phyloP scores from a whole-genome alignment of 2,329 filamentous ascomycete genomes.

The Claviceps sp. region DNA sequence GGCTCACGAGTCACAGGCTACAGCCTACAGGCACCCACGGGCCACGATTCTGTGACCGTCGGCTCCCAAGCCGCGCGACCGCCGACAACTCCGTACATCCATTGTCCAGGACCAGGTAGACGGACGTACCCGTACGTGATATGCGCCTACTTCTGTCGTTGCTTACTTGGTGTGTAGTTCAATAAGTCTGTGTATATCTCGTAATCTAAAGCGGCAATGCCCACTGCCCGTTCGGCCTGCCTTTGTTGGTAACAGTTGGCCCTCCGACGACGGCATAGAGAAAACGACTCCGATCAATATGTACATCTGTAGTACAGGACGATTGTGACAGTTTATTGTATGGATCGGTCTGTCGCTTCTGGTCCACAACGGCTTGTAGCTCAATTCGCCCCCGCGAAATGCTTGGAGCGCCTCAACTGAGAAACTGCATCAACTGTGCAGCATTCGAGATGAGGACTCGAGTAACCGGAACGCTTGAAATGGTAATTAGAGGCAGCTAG shows the following conservation, averaged over 20 bases:
- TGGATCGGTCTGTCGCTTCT: neutral
- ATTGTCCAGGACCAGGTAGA: neutral
- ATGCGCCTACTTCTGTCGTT: too few species aligned
- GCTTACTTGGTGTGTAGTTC: too few species aligned
- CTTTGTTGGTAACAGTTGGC: neutral
- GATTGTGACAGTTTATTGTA: neutral
- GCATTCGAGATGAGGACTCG: slow-evolving; percentile 1
- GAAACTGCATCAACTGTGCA: slow-evolving; percentile 2
- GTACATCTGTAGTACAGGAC: too few species aligned
- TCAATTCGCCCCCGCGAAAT: slow-evolving; percentile 1
- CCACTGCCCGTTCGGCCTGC: neutral
- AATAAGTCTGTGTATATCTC: neutral
- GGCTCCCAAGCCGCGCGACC: neutral
- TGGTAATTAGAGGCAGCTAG: slow-evolving; percentile 1
- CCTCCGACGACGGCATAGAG: neutral
- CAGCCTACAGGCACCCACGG: neutral
- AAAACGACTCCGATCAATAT: neutral
- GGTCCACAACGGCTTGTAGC: neutral
- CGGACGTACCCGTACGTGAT: neutral
- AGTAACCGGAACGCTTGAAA: slow-evolving; percentile 4
- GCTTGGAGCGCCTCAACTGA: slow-evolving; percentile 5
- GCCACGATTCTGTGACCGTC: neutral
- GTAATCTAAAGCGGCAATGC: neutral
- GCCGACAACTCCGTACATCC: neutral
- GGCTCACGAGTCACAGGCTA: neutral